Conservation (phyloP, 1,284 basidiomycete species). For the Leccinum fuscescens region DNA sequence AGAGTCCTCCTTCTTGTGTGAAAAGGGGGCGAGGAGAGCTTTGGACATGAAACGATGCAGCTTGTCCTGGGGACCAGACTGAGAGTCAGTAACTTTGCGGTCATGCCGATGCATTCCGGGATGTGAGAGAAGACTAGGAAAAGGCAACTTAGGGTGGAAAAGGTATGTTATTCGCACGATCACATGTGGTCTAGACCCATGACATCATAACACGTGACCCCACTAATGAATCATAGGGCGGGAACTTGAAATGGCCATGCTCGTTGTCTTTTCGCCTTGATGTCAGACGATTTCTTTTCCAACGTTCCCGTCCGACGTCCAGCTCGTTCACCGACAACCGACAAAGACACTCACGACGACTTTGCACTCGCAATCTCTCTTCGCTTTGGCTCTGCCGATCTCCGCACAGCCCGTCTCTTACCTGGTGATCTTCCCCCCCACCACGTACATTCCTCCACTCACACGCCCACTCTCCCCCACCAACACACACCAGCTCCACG, state of each 20-base stretch:
- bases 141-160: not conserved
- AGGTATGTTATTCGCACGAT: slow-evolving; percentile 15
- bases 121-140: not conserved
- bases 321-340: not conserved
- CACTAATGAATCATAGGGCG: not conserved
- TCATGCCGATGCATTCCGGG: slow-evolving; percentile 28
- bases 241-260: not conserved
- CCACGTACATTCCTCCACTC: slow-evolving; percentile 2
- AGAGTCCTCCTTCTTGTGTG: slow-evolving; percentile 64
- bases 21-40: slow-evolving; percentile 65
- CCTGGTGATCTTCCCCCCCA: slow-evolving; percentile 18
- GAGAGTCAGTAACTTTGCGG: not conserved
- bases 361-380: slow-evolving; percentile 41
- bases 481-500: slow-evolving; percentile 1
- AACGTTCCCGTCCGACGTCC: slow-evolving; percentile 18
- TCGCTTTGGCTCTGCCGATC: slow-evolving; percentile 32
- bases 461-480: not conserved
- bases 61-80: slow-evolving; percentile 32
- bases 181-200: slow-evolving; percentile 29
- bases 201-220: slow-evolving; percentile 35
- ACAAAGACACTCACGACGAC: slow-evolving; percentile 20
- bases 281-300: slow-evolving; percentile 34
- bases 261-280: slow-evolving; percentile 8
- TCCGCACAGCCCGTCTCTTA: slow-evolving; percentile 36
- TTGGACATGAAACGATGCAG: slow-evolving; percentile 59